phyloP scores from a whole-genome alignment of 73 alveolate genomes.

The Symbiodinium pilosum region DNA sequence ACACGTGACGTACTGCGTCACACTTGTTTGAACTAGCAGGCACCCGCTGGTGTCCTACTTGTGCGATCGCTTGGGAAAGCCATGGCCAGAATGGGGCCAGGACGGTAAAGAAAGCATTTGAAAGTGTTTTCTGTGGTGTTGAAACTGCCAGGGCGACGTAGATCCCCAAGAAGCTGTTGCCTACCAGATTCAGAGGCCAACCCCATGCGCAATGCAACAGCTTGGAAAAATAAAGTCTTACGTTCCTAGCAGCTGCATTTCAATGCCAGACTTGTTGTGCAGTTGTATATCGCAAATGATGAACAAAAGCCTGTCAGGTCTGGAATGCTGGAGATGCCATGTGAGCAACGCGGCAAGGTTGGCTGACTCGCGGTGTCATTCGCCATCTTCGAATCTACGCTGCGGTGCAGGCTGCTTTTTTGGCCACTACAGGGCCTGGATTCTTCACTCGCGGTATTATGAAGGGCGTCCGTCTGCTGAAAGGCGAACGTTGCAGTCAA shows the following conservation, averaged over 20 bases:
- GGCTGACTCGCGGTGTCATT: not conserved
- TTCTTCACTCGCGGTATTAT: constrained; percentile 71
- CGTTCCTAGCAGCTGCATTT: too few relatives aligned
- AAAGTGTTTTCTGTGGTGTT: not conserved
- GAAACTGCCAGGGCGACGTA: constrained; percentile 38
- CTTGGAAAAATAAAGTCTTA: too few relatives aligned
- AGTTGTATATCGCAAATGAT: not conserved
- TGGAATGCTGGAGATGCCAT: constrained; percentile 49
- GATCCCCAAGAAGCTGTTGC: constrained; percentile 81
- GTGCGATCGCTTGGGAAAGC: constrained; percentile 56
- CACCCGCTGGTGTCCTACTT: constrained; percentile 52
- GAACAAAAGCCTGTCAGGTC: constrained; percentile 38
- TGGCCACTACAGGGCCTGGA: constrained; percentile 83
- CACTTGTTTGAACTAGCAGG: not conserved
- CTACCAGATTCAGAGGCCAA: constrained; percentile 38
- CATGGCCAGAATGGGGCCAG: constrained; percentile 94
- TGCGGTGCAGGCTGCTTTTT: constrained; percentile 35
- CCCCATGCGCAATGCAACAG: not conserved
- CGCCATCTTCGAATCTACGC: not conserved
- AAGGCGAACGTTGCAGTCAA: not conserved
- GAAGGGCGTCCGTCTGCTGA: constrained; percentile 8
- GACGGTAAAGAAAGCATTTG: not conserved
- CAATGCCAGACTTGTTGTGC: too few relatives aligned
- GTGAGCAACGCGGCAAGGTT: constrained; percentile 43
- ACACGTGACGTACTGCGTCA: not conserved